Evolutionary conservation across 2,329 filamentous ascomycete genomes (phyloP).

Genomic region (Hypoxylon sp.): DNA sequence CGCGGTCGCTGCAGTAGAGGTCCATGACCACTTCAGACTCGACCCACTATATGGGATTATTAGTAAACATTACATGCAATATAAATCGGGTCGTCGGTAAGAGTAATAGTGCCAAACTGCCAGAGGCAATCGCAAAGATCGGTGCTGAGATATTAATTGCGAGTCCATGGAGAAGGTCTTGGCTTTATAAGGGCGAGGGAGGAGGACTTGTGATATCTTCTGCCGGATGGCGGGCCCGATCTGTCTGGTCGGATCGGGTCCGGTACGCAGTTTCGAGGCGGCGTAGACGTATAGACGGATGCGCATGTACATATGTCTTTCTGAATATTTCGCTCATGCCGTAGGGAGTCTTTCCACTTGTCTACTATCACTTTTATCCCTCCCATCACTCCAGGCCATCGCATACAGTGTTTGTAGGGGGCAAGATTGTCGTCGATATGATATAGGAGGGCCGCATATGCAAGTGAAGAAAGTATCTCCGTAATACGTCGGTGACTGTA

Average conservation of each 20-base stretch:
- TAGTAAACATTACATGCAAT: neutral
- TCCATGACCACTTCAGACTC: too few species aligned
- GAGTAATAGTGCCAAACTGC: neutral
- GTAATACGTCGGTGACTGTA: neutral
- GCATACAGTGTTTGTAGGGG: neutral
- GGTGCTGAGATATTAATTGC: neutral
- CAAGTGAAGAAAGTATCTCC: neutral
- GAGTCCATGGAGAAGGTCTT: neutral
- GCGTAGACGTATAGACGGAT: neutral
- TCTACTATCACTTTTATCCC: neutral
- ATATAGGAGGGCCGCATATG: slow-evolving; percentile 1
- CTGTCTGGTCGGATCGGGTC: too few species aligned
- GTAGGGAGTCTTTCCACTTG: neutral
- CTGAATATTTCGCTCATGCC: neutral
- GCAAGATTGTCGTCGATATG: slow-evolving; percentile 1
- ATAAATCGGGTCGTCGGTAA: neutral
- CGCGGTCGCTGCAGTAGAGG: too few species aligned
- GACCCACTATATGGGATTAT: neutral
- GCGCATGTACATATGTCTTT: neutral
- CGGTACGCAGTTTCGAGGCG: neutral
- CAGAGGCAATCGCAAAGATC: neutral
- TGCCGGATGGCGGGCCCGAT: neutral
- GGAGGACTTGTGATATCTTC: neutral
- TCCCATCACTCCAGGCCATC: neutral
- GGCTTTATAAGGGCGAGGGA: neutral